Conservation (phyloP, 768 basidiomycete genomes). For the Leucosporidium creatinivorum region DNA sequence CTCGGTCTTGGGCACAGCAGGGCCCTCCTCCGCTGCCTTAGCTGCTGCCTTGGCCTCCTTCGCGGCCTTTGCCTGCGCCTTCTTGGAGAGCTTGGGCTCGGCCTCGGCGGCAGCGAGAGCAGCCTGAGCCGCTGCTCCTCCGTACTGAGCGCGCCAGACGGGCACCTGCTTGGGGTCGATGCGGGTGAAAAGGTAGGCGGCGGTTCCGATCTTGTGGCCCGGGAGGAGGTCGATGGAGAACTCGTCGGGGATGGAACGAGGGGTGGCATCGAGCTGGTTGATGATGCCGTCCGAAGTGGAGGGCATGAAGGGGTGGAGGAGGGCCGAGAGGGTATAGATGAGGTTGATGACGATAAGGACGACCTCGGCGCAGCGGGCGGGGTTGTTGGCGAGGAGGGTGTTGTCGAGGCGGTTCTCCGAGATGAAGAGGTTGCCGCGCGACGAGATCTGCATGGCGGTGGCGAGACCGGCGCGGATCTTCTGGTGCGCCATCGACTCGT, state of each 20-base stretch:
- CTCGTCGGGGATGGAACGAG: slow-evolving; percentile 65
- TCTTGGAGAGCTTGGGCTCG: slow-evolving; percentile 16
- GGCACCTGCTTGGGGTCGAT: slow-evolving; percentile 88
- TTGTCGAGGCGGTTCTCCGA: slow-evolving; percentile 87
- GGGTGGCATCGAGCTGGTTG: slow-evolving; percentile 78
- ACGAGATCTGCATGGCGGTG: slow-evolving; percentile 80
- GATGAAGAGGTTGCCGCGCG: slow-evolving; percentile 85
- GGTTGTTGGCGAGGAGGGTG: slow-evolving; percentile 70
- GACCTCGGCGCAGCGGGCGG: slow-evolving; percentile 80
- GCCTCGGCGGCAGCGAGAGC: slow-evolving; percentile 20
- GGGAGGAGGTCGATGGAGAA: slow-evolving; percentile 66
- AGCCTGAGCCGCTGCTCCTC: slow-evolving; percentile 49
- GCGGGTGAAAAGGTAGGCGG: slow-evolving; percentile 84
- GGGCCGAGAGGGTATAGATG: slow-evolving; percentile 77
- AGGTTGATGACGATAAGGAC: slow-evolving; percentile 83
- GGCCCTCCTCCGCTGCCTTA: slow-evolving; percentile 28
- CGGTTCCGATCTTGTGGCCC: slow-evolving; percentile 75
- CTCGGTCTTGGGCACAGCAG: slow-evolving; percentile 50
- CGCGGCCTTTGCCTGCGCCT: slow-evolving; percentile 22
- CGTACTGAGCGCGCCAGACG: slow-evolving; percentile 70
- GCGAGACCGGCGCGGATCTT: slow-evolving; percentile 82
- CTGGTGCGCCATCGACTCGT: slow-evolving; percentile 79
- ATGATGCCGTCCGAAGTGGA: slow-evolving; percentile 73
- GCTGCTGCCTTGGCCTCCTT: slow-evolving; percentile 33
- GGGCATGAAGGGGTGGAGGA: slow-evolving; percentile 96